These are phyloP conservation scores for Annulohypoxylon moriforme DNA, from an alignment of 495 filamentous ascomycete species.

Conservation along the genomic window DNA sequence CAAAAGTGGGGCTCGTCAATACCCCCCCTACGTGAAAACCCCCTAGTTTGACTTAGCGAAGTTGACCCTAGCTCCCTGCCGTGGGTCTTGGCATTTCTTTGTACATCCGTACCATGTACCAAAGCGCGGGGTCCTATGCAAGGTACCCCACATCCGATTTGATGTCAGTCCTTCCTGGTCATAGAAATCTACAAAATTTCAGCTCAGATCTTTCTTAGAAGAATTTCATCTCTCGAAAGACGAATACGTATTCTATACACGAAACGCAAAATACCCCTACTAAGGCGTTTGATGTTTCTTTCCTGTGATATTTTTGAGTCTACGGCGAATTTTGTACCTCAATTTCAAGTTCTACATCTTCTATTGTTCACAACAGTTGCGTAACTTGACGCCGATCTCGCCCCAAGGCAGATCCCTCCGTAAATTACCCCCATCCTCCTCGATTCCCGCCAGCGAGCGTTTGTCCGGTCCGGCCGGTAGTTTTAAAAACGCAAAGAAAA, in stretches of 20 bases:
- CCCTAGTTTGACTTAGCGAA: too few relatives aligned
- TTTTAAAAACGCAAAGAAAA: not conserved
- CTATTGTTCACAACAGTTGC: not conserved
- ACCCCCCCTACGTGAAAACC: too few relatives aligned
- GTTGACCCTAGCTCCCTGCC: not conserved
- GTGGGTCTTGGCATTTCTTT: not conserved
- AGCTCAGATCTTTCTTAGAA: not conserved
- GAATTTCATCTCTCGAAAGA: not conserved
- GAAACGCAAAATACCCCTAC: not conserved
- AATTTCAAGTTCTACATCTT: not conserved
- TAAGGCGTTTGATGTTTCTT: not conserved
- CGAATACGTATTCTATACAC: constrained; percentile 5
- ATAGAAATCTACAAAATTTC: constrained; percentile 21
- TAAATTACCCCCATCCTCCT: not conserved
- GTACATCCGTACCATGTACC: constrained; percentile 15
- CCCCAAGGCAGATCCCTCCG: not conserved
- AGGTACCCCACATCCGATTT: constrained; percentile 40
- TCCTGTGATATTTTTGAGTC: not conserved
- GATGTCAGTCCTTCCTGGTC: constrained; percentile 24
- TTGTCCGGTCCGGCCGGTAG: constrained; percentile 2
- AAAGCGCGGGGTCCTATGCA: constrained; percentile 33
- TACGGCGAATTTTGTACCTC: not conserved
- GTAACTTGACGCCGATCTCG: constrained; percentile 16
- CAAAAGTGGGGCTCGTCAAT: too few relatives aligned
- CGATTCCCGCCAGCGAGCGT: not conserved